These are phyloP conservation scores for Hygrophila difformis DNA, from an alignment of 257 asterid species.

Conservation along the genomic window DNA sequence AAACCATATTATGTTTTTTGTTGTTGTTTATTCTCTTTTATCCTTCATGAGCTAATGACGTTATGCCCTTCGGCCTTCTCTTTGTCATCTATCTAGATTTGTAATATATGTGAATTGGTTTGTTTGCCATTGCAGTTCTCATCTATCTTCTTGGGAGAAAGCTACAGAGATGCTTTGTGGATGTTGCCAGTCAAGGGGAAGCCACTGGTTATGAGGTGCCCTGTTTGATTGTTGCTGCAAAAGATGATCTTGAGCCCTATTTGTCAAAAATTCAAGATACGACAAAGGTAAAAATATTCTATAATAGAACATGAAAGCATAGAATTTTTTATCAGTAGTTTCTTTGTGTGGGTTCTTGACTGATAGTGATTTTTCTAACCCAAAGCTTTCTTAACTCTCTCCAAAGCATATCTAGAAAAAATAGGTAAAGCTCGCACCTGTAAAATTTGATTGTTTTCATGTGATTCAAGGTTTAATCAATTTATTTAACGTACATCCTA, in stretches of 20 bases:
- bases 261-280: slow-evolving; percentile 89
- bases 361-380: too few relatives aligned
- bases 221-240: slow-evolving; percentile 92
- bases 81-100: too few relatives aligned
- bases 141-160: slow-evolving; percentile 68
- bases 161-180: slow-evolving; percentile 85
- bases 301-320: too few relatives aligned
- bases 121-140: slow-evolving; percentile 41
- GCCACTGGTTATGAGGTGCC: slow-evolving; percentile 88
- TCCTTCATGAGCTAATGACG: slow-evolving; percentile 2
- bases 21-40: not conserved
- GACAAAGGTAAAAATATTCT: slow-evolving; percentile 52
- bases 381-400: not conserved
- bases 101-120: slow-evolving; percentile 2
- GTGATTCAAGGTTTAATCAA: too few relatives aligned
- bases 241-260: slow-evolving; percentile 79
- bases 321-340: too few relatives aligned
- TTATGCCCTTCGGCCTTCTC: not conserved
- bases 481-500: too few relatives aligned
- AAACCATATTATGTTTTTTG: not conserved
- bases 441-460: too few relatives aligned
- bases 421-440: not conserved
- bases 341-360: not conserved
- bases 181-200: slow-evolving; percentile 90
- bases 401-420: not conserved